Evolutionary conservation across 148 eudicot species (phyloP).

Genomic region (Camellia sinensis): DNA sequence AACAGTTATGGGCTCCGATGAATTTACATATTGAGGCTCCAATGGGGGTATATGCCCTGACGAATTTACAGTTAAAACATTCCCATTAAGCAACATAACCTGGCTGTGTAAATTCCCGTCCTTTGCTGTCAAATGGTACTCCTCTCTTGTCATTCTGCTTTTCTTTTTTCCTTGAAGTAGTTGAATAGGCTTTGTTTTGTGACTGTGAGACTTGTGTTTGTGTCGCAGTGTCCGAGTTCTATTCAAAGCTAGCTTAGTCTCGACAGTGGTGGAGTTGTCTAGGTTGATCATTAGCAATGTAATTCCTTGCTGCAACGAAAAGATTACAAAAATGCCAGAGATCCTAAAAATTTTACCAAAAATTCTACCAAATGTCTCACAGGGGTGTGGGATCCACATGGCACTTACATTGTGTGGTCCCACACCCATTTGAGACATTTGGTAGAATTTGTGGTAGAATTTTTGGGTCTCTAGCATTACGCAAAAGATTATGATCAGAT

Average conservation of each 20-base stretch:
- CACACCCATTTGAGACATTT: too few relatives aligned
- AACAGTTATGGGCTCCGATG: slow-evolving; percentile 52
- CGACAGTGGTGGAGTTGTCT: slow-evolving; percentile 48
- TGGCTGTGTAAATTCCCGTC: slow-evolving; percentile 70
- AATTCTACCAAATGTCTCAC: too few relatives aligned
- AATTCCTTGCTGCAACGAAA: slow-evolving; percentile 53
- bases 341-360: too few relatives aligned
- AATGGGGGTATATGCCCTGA: slow-evolving; percentile 57
- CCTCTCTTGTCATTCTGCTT: slow-evolving; percentile 40
- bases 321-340: too few relatives aligned
- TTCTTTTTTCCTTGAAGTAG: neutral
- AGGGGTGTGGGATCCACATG: too few relatives aligned
- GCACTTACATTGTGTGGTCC: too few relatives aligned
- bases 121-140: slow-evolving; percentile 77
- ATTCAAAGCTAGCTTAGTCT: slow-evolving; percentile 33
- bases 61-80: slow-evolving; percentile 41
- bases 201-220: slow-evolving; percentile 31
- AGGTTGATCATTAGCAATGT: slow-evolving; percentile 65
- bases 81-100: slow-evolving; percentile 67
- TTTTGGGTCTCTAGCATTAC: too few relatives aligned
- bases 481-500: too few relatives aligned
- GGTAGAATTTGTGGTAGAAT: too few relatives aligned
- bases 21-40: slow-evolving; percentile 46
- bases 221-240: slow-evolving; percentile 25
- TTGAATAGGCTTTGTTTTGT: neutral